Percentiles rank a stretch among this genome's conserved stretches.
Conservation (phyloP, 1,139 yeast genomes). For the Wickerhamomyces sp. region DNA sequence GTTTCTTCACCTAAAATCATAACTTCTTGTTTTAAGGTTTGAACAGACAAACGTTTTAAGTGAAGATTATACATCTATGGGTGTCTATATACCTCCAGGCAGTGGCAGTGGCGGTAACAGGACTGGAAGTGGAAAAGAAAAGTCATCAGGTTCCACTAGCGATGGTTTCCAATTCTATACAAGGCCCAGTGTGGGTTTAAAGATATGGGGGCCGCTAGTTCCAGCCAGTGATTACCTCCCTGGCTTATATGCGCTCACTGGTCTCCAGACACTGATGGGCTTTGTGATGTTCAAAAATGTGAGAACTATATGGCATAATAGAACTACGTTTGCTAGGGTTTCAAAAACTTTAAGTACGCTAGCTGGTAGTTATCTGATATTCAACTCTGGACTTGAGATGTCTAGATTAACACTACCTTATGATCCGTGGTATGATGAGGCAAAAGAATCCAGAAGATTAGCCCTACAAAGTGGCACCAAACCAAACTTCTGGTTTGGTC, state of each 20-base stretch:
- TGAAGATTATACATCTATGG: conserved; percentile 7
- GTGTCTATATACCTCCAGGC: conserved; percentile 16
- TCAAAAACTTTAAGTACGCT: conserved; percentile 11
- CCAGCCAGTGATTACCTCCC: conserved; percentile 57
- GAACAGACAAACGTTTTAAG: not conserved
- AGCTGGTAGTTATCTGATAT: conserved; percentile 20
- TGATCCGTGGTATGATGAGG: conserved; percentile 67
- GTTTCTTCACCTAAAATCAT: too few relatives aligned
- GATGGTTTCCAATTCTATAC: conserved; percentile 24
- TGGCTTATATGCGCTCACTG: conserved; percentile 45
- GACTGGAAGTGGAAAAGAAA: conserved; percentile 2
- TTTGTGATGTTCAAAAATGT: conserved; percentile 22
- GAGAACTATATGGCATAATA: conserved; percentile 17
- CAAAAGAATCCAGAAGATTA: conserved; percentile 41
- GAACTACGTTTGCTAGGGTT: conserved; percentile 8
- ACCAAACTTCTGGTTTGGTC: conserved; percentile 59
- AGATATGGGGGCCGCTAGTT: conserved; percentile 58
- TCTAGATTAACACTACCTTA: conserved; percentile 45
- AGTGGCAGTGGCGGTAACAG: conserved; percentile 4
- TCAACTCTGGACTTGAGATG: conserved; percentile 42
- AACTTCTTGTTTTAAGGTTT: not conserved
- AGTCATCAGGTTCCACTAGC: conserved; percentile 3
- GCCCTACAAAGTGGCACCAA: conserved; percentile 39
- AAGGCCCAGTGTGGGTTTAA: conserved; percentile 53
- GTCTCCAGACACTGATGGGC: conserved; percentile 45